Evolutionary conservation across 805 yeast species (phyloP).

Genomic region (Candida saitoana): DNA sequence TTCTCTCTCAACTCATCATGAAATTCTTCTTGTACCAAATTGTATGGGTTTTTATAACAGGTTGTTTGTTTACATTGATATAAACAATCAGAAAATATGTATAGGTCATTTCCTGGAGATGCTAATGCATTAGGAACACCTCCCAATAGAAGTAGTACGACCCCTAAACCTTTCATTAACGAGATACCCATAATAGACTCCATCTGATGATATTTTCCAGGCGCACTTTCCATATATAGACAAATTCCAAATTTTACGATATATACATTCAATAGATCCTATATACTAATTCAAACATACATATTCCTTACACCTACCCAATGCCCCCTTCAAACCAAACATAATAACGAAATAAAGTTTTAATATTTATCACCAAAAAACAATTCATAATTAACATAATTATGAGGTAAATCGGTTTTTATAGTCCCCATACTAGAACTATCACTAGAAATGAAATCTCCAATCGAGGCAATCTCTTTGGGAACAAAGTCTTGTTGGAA

Average conservation of each 20-base stretch:
- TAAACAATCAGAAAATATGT: conserved; percentile 53
- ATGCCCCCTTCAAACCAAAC: neutral
- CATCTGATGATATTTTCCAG: neutral
- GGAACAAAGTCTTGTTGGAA: conserved; percentile 19
- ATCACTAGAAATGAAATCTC: neutral
- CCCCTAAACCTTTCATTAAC: neutral
- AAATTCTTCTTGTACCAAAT: conserved; percentile 22
- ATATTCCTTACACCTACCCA: neutral
- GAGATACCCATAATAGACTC: neutral
- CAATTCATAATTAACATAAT: conserved; percentile 12
- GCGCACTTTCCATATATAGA: neutral
- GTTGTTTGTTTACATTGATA: conserved; percentile 45
- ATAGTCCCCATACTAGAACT: neutral
- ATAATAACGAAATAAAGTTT: neutral
- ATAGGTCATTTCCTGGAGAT: conserved; percentile 61
- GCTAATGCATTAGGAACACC: conserved; percentile 15
- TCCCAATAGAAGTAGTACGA: neutral
- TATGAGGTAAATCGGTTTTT: conserved; percentile 8
- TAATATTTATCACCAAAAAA: conserved; percentile 12
- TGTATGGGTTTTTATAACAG: conserved; percentile 26
- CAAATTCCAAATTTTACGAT: no score
- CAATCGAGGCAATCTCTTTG: conserved; percentile 12
- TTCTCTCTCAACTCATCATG: conserved; percentile 14
- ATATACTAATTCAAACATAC: neutral
- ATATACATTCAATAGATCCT: no score